Percentiles rank a stretch among this genome's conserved stretches.
Evolutionary conservation across 164 flowering plant species (phyloP).

Genomic region (Magnolia kwangsiensis): DNA sequence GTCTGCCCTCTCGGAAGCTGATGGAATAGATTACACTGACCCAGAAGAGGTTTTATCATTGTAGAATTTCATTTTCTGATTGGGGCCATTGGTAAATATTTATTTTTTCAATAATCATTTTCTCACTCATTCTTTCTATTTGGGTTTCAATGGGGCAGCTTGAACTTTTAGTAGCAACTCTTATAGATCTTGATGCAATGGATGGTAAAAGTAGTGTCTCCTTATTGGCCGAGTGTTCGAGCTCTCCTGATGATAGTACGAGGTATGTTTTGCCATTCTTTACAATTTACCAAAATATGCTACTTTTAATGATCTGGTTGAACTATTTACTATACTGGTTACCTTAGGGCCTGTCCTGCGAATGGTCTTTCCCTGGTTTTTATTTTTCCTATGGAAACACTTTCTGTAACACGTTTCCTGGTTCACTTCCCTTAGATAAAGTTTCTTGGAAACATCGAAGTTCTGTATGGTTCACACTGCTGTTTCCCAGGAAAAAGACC

Average conservation of each 20-base stretch:
- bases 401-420: no score
- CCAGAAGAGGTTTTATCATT: slow-evolving; percentile 76
- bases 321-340: no score
- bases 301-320: no score
- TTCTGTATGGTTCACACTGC: no score
- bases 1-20: slow-evolving; percentile 88
- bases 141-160: slow-evolving; percentile 46
- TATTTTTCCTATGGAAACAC: no score
- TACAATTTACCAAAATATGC: no score
- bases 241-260: slow-evolving; percentile 87
- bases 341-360: no score
- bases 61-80: neutral
- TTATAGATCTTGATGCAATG: slow-evolving; percentile 99
- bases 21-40: slow-evolving; percentile 89
- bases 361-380: no score
- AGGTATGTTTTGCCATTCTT: slow-evolving; percentile 38
- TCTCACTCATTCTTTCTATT: slow-evolving; percentile 12
- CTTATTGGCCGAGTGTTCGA: slow-evolving; percentile 84
- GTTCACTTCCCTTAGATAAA: no score
- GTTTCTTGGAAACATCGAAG: no score
- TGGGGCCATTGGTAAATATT: neutral
- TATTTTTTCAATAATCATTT: neutral
- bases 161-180: slow-evolving; percentile 76
- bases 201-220: slow-evolving; percentile 96
- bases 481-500: no score